Base-by-base conservation (phyloP, 1,284 basidiomycete genomes). In the Ceratobasidium sp. region DNA sequence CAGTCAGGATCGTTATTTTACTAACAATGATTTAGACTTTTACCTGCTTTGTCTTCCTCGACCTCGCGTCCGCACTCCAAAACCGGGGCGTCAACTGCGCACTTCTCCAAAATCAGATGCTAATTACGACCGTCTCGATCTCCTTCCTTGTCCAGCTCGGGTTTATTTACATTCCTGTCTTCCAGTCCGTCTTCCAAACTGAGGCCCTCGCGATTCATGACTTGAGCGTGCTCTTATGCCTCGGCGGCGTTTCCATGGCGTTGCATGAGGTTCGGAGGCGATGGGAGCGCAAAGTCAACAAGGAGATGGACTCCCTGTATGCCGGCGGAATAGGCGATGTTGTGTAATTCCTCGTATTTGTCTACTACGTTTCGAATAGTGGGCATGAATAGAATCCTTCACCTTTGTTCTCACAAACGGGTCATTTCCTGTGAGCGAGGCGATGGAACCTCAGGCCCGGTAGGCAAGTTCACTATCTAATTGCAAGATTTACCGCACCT, bases 171-270 rank as follows among this genome's bases (percentile, higher is more conserved):
- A 84, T 98, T 50, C 92, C 95, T 0, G 83, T 93, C 71, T 86
- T 98, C 82, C 96, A 98, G 78, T 83, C 85, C 56, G 84, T 99
- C 50, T 99, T 98, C 85, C 94, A 98, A 80, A 99, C 96, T 10
- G 91, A 91, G 72, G 87, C 91, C 6, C 82, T 99, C 15, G 81
- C 82, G 32, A 64, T 82, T 20, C 78, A 83, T 52, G 96, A 99
- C 79, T 74, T 99, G 70, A 80, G 82, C 31, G 85, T 90, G 40
- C 82, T 99, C 1, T 76, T 96, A 27, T 79, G 81, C n/a, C 80
- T 98, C 32, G 93, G 87, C 0, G 87, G 76, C 0, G 80, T 85
- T 15, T 91, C 90, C 65, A 87, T 94, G 76, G 79, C 76, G 22
- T 67, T 92, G 73, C 96, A 98, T 77, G 94, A 98, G 80, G 85